These are phyloP conservation scores for Trametes punicea DNA, from an alignment of 768 basidiomycete genomes.

Conservation along the genomic window DNA sequence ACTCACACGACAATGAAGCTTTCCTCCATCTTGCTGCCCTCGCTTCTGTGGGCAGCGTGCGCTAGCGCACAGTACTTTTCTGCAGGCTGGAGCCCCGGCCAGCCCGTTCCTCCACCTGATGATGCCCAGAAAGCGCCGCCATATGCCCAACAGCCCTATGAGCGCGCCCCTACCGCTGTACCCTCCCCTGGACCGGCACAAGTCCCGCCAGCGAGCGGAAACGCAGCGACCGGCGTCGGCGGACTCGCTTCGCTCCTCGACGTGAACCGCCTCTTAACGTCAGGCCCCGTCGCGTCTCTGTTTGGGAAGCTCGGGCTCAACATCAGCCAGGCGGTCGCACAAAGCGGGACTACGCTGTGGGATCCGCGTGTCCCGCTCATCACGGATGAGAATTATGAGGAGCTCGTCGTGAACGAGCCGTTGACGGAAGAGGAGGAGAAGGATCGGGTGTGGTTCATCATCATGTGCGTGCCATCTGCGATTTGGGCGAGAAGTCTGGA, in stretches of 20 bases:
- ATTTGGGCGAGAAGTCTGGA: background rate
- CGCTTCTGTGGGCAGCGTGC: constrained; percentile 33
- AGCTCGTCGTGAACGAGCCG: constrained; percentile 67
- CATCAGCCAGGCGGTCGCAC: constrained; percentile 52
- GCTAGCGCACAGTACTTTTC: constrained; percentile 73
- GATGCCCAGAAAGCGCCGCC: constrained; percentile 9
- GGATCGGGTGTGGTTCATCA: constrained; percentile 70
- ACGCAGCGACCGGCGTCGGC: background rate
- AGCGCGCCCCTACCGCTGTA: background rate
- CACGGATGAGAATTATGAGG: constrained; percentile 77
- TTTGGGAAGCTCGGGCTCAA: constrained; percentile 66
- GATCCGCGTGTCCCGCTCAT: constrained; percentile 73
- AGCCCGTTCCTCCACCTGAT: constrained; percentile 39
- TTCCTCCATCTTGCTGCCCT: constrained; percentile 31
- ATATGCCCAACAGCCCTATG: constrained; percentile 4
- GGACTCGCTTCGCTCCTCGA: constrained; percentile 20
- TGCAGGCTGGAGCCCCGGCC: constrained; percentile 77
- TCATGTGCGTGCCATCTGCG: constrained; percentile 55
- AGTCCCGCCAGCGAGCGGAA: constrained; percentile 1
- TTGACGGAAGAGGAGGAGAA: constrained; percentile 59
- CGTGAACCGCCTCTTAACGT: constrained; percentile 41
- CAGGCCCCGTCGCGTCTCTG: constrained; percentile 50
- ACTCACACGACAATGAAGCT: constrained; percentile 49
- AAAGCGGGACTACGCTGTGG: constrained; percentile 44
- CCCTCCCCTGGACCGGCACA: background rate